Evolutionary conservation across 1,284 basidiomycete genomes (phyloP).

Genomic region (Ganoderma boninense): DNA sequence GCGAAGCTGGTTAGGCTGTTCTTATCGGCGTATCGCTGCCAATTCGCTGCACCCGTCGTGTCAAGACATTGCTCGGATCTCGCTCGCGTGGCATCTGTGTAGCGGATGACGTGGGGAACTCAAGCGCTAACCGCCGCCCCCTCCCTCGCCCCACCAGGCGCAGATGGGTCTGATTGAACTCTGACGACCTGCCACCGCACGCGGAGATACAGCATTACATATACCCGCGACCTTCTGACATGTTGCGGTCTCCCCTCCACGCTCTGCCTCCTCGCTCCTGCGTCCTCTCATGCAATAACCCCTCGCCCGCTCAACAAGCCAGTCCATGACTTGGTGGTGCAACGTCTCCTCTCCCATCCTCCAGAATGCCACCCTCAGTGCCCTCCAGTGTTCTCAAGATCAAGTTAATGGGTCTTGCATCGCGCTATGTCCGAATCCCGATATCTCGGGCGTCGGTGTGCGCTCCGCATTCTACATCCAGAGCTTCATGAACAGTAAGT

Average conservation of each 20-base stretch:
- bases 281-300: conserved; percentile 10
- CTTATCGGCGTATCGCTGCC: neutral
- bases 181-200: neutral
- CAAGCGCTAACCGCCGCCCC: neutral
- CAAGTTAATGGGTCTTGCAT: conserved; percentile 16
- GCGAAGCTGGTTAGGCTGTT: neutral
- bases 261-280: neutral
- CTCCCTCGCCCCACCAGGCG: neutral
- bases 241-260: neutral
- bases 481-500: conserved; percentile 41
- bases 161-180: neutral
- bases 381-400: conserved; percentile 15
- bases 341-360: conserved; percentile 7
- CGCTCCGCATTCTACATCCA: conserved; percentile 42
- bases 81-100: neutral
- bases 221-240: neutral
- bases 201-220: neutral
- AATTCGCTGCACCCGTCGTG: neutral
- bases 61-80: conserved; percentile 1
- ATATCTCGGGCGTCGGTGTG: conserved; percentile 41
- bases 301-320: neutral
- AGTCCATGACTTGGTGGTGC: conserved; percentile 24
- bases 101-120: neutral
- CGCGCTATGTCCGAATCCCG: conserved; percentile 39
- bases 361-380: conserved; percentile 17